Evolutionary conservation across 2,329 filamentous ascomycete species (phyloP).

Genomic region (Didymellaceae sp.): DNA sequence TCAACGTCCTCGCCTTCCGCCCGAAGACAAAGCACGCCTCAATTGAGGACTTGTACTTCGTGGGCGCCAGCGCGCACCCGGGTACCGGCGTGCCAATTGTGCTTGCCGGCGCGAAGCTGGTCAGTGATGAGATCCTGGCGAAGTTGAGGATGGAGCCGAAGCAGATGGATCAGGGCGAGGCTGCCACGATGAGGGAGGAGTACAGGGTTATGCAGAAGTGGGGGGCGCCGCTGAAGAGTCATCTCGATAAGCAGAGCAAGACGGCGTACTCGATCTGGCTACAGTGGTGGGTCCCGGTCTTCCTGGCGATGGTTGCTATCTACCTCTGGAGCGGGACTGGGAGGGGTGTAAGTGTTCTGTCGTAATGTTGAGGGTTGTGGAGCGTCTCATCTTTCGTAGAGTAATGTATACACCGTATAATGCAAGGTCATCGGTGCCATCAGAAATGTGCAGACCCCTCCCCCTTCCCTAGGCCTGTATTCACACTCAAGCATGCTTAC

Average conservation of each 20-base stretch:
- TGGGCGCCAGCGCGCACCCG: constrained; percentile 76
- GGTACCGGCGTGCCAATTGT: constrained; percentile 79
- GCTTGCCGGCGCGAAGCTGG: constrained; percentile 71
- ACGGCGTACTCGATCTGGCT: constrained; percentile 17
- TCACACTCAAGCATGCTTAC: no score
- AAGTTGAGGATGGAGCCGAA: constrained; percentile 30
- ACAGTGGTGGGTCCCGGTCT: constrained; percentile 15
- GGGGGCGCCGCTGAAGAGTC: constrained; percentile 9
- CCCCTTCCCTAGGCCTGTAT: no score
- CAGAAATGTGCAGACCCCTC: no score
- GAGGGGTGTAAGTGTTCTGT: constrained; percentile 7
- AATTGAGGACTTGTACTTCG: constrained; percentile 68
- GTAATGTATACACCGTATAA: no score
- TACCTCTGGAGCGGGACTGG: constrained; percentile 13
- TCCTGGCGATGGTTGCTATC: constrained; percentile 5
- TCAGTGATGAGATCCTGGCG: constrained; percentile 60
- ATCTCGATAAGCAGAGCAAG: constrained; percentile 15
- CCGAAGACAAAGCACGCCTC: constrained; percentile 63
- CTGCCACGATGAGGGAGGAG: constrained; percentile 11
- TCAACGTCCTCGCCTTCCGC: constrained; percentile 73
- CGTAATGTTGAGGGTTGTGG: not conserved
- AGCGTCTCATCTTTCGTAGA: no score
- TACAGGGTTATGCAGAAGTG: constrained; percentile 15
- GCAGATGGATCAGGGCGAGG: constrained; percentile 17
- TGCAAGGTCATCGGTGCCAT: no score